phyloP scores from a whole-genome alignment of 768 basidiomycete species.

The Coprinellus micaceus region DNA sequence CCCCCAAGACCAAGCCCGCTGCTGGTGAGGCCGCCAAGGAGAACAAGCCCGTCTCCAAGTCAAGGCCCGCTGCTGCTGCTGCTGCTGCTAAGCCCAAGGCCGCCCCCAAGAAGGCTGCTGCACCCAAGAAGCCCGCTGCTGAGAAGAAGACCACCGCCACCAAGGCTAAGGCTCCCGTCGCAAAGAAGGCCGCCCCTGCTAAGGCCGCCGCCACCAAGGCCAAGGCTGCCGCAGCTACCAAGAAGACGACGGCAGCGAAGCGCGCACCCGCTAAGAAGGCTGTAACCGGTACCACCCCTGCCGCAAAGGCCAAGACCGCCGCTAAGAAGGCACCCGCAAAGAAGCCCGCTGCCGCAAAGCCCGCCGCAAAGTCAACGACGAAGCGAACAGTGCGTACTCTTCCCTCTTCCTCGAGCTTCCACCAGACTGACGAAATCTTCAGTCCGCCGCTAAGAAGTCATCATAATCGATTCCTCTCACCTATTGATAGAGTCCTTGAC shows the following conservation, averaged over 20 bases:
- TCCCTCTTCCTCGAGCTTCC: neutral
- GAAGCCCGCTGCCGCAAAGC: constrained; percentile 36
- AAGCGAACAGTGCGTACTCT: constrained; percentile 34
- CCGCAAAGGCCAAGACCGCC: constrained; percentile 40
- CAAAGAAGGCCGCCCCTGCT: constrained; percentile 30
- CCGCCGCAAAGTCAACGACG: constrained; percentile 31
- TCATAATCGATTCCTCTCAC: neutral
- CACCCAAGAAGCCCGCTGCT: constrained; percentile 25
- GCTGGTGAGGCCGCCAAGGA: no score
- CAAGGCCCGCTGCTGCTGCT: constrained; percentile 24
- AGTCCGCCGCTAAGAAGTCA: constrained; percentile 24
- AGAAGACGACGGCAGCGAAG: constrained; percentile 33
- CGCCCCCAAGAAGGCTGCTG: constrained; percentile 22
- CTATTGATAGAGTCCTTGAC: neutral
- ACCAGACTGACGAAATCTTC: constrained; percentile 2
- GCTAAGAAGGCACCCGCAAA: constrained; percentile 38
- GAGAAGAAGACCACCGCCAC: constrained; percentile 25
- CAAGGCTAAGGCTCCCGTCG: constrained; percentile 28
- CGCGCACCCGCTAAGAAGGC: constrained; percentile 32
- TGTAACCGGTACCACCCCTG: constrained; percentile 38
- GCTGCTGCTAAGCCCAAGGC: constrained; percentile 16
- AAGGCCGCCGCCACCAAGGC: constrained; percentile 37
- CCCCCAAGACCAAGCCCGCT: constrained; percentile 43
- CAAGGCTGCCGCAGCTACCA: constrained; percentile 33
- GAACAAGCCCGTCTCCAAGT: constrained; percentile 39